Conservation (phyloP, 176 grass and related monocot genomes). For the Secale cereale region DNA sequence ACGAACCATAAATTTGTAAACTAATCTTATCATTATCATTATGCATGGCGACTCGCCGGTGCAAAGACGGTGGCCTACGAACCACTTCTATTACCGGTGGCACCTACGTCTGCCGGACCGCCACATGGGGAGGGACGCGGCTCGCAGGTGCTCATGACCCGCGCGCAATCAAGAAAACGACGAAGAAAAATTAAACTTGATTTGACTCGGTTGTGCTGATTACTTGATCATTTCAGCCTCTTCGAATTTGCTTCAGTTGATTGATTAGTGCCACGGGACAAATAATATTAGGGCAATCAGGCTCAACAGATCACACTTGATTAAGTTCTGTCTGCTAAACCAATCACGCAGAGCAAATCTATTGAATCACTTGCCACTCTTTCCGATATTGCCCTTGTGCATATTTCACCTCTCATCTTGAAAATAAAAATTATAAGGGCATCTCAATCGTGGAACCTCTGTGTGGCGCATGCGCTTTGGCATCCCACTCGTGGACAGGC, state of each 20-base stretch:
- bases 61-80: no score
- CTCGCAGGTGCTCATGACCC: background rate
- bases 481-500: no score
- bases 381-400: background rate
- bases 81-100: no score
- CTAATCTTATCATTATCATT: background rate
- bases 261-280: background rate
- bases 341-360: background rate
- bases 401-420: no score
- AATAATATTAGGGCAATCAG: background rate
- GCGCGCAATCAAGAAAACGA: background rate
- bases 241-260: background rate
- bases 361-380: background rate
- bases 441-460: no score
- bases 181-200: background rate
- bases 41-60: background rate
- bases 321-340: background rate
- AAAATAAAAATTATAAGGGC: no score
- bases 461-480: no score
- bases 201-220: background rate
- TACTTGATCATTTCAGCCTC: background rate
- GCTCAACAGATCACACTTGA: background rate
- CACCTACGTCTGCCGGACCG: no score
- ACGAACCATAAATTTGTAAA: background rate
- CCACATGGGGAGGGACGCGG: background rate